Evolutionary conservation across 1,284 basidiomycete species (phyloP), one percentile per base, ranked within the genome.

Genomic region (Rugosomyces carneus): DNA sequence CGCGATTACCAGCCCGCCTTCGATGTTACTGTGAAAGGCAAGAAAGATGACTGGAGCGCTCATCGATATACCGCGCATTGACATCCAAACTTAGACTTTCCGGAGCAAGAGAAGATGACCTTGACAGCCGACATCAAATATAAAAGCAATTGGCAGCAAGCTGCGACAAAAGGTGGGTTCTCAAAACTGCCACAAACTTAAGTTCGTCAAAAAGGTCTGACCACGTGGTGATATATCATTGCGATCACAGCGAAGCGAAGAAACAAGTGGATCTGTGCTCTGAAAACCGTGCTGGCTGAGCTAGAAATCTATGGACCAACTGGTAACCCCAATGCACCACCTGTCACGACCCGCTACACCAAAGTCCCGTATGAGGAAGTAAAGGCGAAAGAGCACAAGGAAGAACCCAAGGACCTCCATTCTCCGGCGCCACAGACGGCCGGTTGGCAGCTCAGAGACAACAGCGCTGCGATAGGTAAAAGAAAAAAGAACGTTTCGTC

Each of bases 221-320:
- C 11, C 13, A 29, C 40, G 27, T 21, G 15, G 26, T 50, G 9
- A 52, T 34, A 3, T 11, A 29, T 32, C 42, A 29, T 5, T 29
- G 21, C 11, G 3, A 40, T 46, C 7, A 37, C 52, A 84, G 81
- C 76, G 3, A 77, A 86, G 67, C 80, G 92, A 47, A 77, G 90
- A 43, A 94, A 94, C 71, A 91, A 90, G 67, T 94, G 91, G 90
- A 76, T 93, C 32, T 93, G 89, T 62, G 85, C 87, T 19, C 72
- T 96, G 50, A 94, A 93, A 66, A 63, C 76, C 34, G 73, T 80
- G 26, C 67, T 95, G 48, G 72, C 73, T 27, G 82, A 89, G 47
- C 67, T 84, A 44, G 72, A 80, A 55, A 84, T 95, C 51, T 92
- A 72, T 57, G 91, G 90, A 4, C 87, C 90, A 4, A 61, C 53